phyloP scores from a whole-genome alignment of 352 stramenopile species.

The Phytophthora fragariae region DNA sequence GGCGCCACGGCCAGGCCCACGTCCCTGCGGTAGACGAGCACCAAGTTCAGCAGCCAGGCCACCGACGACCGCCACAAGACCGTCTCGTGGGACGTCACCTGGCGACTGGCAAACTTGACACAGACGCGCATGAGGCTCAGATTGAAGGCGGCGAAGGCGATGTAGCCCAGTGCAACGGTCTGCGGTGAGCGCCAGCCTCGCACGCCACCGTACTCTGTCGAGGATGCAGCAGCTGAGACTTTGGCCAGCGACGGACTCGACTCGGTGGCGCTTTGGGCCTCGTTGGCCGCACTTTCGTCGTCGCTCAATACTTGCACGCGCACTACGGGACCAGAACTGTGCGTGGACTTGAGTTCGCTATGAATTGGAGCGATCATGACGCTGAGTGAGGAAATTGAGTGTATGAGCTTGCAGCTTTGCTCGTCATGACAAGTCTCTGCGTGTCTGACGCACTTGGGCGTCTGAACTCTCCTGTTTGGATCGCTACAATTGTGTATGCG shows the following conservation, averaged over 20 bases:
- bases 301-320: slow-evolving; percentile 24
- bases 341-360: slow-evolving; percentile 11
- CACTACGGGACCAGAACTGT: slow-evolving; percentile 3
- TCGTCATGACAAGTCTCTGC: slow-evolving; percentile 9
- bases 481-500: neutral
- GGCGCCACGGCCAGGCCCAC: slow-evolving; percentile 33
- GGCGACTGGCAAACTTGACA: slow-evolving; percentile 61
- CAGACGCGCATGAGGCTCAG: slow-evolving; percentile 64
- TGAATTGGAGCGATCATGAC: slow-evolving; percentile 26
- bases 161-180: slow-evolving; percentile 43
- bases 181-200: slow-evolving; percentile 26
- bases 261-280: slow-evolving; percentile 9
- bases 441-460: slow-evolving; percentile 1
- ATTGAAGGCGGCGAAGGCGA: slow-evolving; percentile 60
- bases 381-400: slow-evolving; percentile 1
- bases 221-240: neutral
- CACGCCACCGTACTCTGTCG: slow-evolving; percentile 9
- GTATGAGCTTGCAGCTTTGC: neutral
- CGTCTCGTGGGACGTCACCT: slow-evolving; percentile 58
- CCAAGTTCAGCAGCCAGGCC: slow-evolving; percentile 57
- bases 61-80: slow-evolving; percentile 65
- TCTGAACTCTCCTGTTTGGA: slow-evolving; percentile 10
- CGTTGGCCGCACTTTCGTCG: slow-evolving; percentile 3
- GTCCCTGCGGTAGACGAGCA: slow-evolving; percentile 33
- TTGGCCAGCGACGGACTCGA: slow-evolving; percentile 20